Conservation (phyloP, 2,329 filamentous ascomycete genomes). For the Dryadomyces quercus-mongolicae region DNA sequence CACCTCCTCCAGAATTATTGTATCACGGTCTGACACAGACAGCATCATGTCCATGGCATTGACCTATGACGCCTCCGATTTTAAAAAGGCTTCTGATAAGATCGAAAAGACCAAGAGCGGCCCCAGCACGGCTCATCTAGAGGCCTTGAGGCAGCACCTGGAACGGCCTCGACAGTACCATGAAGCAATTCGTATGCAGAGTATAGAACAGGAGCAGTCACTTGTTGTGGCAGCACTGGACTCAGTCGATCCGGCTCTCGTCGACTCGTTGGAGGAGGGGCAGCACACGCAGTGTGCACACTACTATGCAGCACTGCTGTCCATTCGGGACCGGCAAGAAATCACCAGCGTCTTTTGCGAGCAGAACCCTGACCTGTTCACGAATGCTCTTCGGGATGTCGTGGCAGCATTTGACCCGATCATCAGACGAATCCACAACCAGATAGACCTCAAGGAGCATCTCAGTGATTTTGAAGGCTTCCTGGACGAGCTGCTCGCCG, state of each 20-base stretch:
- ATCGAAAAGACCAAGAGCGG: slow-evolving; percentile 50
- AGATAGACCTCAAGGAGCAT: slow-evolving; percentile 58
- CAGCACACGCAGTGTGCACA: slow-evolving; percentile 55
- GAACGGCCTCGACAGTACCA: slow-evolving; percentile 41
- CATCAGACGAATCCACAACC: slow-evolving; percentile 58
- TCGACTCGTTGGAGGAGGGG: slow-evolving; percentile 36
- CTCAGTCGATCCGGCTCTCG: slow-evolving; percentile 31
- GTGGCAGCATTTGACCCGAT: slow-evolving; percentile 62
- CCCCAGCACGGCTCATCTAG: slow-evolving; percentile 48
- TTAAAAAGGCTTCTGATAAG: slow-evolving; percentile 51
- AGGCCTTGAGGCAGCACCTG: slow-evolving; percentile 47
- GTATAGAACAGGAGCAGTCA: slow-evolving; percentile 37
- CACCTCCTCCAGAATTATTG: no score
- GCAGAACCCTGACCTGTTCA: slow-evolving; percentile 60
- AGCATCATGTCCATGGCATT: slow-evolving; percentile 65
- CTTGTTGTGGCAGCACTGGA: slow-evolving; percentile 57
- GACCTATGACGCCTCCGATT: slow-evolving; percentile 60
- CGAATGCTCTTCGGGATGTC: slow-evolving; percentile 50
- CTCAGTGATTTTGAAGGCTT: slow-evolving; percentile 56
- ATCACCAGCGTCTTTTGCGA: slow-evolving; percentile 56
- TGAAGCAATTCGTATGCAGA: slow-evolving; percentile 44
- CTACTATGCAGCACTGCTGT: slow-evolving; percentile 59
- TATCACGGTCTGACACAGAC: not conserved
- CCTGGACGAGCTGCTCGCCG: slow-evolving; percentile 57
- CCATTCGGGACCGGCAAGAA: slow-evolving; percentile 60